Evolutionary conservation across 108 stramenopile species (phyloP).

Genomic region (Cyclotella sp.): DNA sequence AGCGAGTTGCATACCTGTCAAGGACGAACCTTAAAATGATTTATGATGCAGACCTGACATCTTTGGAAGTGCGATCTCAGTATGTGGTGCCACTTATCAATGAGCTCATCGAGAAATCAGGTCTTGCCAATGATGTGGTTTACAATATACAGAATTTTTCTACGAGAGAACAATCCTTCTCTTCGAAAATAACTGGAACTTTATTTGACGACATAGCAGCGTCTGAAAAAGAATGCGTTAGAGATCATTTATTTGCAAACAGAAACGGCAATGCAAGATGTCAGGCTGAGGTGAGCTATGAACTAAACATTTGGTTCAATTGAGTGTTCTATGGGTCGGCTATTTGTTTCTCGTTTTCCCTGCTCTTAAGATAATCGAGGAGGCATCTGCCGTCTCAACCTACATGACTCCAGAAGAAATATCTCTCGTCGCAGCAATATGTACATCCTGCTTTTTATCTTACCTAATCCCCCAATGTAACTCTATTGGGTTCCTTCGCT

Average conservation of each 20-base stretch:
- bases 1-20: background rate
- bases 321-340: background rate
- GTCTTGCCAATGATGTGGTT: background rate
- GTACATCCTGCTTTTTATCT: conserved; percentile 26
- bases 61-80: conserved; percentile 19
- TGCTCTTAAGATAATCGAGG: conserved; percentile 43
- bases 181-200: conserved; percentile 5
- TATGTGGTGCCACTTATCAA: conserved; percentile 31
- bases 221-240: background rate
- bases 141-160: background rate
- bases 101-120: conserved; percentile 22
- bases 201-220: conserved; percentile 38
- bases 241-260: background rate
- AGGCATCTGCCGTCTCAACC: conserved; percentile 29
- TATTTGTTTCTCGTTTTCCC: background rate
- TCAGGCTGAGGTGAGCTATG: conserved; percentile 28
- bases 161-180: background rate
- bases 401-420: conserved; percentile 34
- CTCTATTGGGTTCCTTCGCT: conserved; percentile 31
- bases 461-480: conserved; percentile 38
- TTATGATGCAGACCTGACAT: conserved; percentile 26
- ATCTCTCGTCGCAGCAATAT: conserved; percentile 21
- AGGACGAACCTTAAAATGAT: conserved; percentile 20
- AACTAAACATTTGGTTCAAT: background rate
- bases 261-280: conserved; percentile 3